phyloP scores from a whole-genome alignment of 192 early-diverging fungal species.

The Helicostylum pulchrum region DNA sequence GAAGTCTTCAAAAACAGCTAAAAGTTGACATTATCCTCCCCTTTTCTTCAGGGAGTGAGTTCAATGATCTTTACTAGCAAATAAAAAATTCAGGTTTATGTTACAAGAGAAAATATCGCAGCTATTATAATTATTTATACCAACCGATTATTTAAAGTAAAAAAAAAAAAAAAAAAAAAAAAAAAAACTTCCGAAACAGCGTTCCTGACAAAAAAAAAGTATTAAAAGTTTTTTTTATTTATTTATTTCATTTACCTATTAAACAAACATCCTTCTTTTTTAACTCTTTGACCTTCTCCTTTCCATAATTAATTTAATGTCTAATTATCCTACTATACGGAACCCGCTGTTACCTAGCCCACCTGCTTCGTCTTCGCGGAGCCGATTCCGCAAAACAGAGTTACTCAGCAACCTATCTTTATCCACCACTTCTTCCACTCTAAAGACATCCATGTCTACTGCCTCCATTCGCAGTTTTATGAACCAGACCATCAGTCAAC shows the following conservation, averaged over 20 bases:
- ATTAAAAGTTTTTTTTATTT: background rate
- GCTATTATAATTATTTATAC: too few species aligned
- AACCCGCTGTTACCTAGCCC: slow-evolving; percentile 20
- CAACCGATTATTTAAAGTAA: too few species aligned
- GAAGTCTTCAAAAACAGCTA: too few species aligned
- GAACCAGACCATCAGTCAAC: slow-evolving; percentile 8
- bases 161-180: too few species aligned
- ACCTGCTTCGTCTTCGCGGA: background rate
- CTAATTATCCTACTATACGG: slow-evolving; percentile 12
- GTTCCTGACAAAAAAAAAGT: too few species aligned
- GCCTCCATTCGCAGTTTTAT: slow-evolving; percentile 13
- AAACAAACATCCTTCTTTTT: background rate
- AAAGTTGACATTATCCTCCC: too few species aligned
- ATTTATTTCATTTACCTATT: background rate
- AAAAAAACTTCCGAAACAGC: too few species aligned
- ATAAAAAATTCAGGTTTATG: too few species aligned
- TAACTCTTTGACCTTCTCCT: background rate
- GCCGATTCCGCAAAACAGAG: slow-evolving; percentile 5
- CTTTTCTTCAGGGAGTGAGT: too few species aligned
- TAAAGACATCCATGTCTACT: slow-evolving; percentile 16
- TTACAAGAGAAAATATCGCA: too few species aligned
- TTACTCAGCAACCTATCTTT: slow-evolving; percentile 14
- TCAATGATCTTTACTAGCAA: too few species aligned
- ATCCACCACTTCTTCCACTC: background rate
- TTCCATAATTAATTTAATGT: slow-evolving; percentile 3